A percentile compares a stretch with the other conserved stretches of the same genome.
Conservation (phyloP, 2,329 filamentous ascomycete genomes). For the Ophiostoma piceae region DNA sequence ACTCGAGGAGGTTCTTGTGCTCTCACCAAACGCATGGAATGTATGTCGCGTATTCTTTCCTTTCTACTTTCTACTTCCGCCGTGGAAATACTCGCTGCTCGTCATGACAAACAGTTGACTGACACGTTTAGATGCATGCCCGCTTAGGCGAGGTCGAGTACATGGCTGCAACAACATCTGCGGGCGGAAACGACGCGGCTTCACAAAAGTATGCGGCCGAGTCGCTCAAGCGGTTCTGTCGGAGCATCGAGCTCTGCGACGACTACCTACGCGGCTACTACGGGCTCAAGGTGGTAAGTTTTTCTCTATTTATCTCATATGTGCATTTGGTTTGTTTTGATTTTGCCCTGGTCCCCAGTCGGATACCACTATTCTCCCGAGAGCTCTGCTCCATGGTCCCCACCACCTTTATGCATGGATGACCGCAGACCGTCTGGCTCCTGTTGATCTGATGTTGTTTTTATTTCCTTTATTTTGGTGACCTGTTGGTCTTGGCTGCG, state of each 20-base stretch:
- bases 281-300: slow-evolving; percentile 71
- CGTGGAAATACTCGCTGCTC: not conserved
- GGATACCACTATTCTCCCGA: not conserved
- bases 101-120: not conserved
- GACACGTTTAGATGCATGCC: slow-evolving; percentile 66
- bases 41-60: slow-evolving; percentile 45
- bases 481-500: not conserved
- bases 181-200: slow-evolving; percentile 36
- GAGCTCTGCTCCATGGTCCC: not conserved
- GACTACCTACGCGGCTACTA: slow-evolving; percentile 90
- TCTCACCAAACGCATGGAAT: slow-evolving; percentile 93
- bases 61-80: not conserved
- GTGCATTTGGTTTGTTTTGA: not conserved
- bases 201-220: slow-evolving; percentile 57
- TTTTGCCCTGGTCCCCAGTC: not conserved
- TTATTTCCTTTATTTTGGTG: not conserved
- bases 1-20: slow-evolving; percentile 81
- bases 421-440: slow-evolving; percentile 7
- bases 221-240: slow-evolving; percentile 76
- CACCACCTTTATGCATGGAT: slow-evolving; percentile 16
- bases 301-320: not conserved
- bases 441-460: slow-evolving; percentile 5
- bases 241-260: slow-evolving; percentile 90
- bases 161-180: slow-evolving; percentile 52
- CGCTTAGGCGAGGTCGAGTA: slow-evolving; percentile 78